Evolutionary conservation across 164 flowering plant genomes (phyloP).

Genomic region (Pachysandra terminalis): DNA sequence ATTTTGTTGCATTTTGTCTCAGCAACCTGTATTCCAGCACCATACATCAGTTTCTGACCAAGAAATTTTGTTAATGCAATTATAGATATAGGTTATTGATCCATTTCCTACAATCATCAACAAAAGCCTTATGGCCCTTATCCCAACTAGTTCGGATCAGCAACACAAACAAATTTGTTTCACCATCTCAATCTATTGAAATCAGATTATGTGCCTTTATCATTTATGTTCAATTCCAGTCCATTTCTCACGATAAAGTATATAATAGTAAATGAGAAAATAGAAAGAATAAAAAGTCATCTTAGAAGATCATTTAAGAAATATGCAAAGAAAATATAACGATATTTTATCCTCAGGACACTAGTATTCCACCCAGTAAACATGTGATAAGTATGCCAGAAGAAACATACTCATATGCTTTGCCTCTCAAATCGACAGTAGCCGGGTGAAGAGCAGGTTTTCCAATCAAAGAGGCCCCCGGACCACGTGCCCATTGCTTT

Average conservation of each 20-base stretch:
- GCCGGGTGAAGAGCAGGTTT: constrained; percentile 93
- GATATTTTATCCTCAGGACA: not conserved
- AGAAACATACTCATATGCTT: constrained; percentile 80
- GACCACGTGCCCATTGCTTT: constrained; percentile 71
- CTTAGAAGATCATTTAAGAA: too few species aligned
- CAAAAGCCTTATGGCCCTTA: not conserved
- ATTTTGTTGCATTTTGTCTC: constrained; percentile 71
- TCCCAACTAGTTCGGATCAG: too few species aligned
- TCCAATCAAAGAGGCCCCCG: constrained; percentile 61
- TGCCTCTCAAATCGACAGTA: constrained; percentile 87
- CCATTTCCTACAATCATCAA: not conserved
- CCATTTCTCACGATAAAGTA: too few species aligned
- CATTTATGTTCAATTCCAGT: too few species aligned
- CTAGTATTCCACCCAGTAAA: not conserved
- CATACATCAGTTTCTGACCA: not conserved
- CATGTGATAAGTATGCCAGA: not conserved
- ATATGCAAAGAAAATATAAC: too few species aligned
- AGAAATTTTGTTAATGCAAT: not conserved
- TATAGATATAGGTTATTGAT: not conserved
- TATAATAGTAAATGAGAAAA: too few species aligned
- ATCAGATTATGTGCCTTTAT: too few species aligned
- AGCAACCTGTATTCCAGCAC: constrained; percentile 54
- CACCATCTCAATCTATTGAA: too few species aligned
- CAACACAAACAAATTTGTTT: too few species aligned
- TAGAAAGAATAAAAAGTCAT: too few species aligned